Evolutionary conservation across 176 grass and related monocot genomes (phyloP), one percentile per base, ranked within the genome.

Genomic region (Carex myosuroides): DNA sequence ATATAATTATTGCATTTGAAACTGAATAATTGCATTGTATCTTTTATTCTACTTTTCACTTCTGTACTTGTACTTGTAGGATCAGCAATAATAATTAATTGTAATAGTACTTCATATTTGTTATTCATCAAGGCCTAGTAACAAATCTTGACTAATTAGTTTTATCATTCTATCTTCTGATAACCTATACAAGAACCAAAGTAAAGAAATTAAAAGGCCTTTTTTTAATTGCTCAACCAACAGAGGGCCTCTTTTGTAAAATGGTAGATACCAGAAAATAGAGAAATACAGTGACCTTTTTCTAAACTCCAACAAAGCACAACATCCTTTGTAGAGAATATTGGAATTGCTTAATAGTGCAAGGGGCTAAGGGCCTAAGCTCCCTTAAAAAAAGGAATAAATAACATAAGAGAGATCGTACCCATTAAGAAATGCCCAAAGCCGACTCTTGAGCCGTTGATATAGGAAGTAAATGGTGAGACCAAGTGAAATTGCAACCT

Each of bases 401-500:
- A 72, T 83, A 68, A 18, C 50, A 83, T 48, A 16, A 79, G 46
- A 77, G 67, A 71, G 85, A 87, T 13, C 70, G 52, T 95, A 99
- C 96, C 93, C 93, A 79, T 93, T 93, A 84, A 95, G 91, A 91
- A 95, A 90, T 59, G 96, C 72, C 71, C 85, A 88, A 84, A 92
- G 85, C 81, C 89, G 86, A 79, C 76, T 93, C 86, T 33, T 87
- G 65, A 98, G 67, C 70, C 91, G 89, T 70, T 89, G 81, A 85
- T 95, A 89, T 81, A 95, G 87, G 87, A 99, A 99, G 88, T 92
- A 99, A 82, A 99, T 87, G 79, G 92, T 90, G 82, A 89, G 85
- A 22, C 87, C 91, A 83, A 94, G 91, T 60, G 96, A 99, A 73
- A 93, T 33, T 41, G 87, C 80, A 80, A 99, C 93, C 84, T 99